Evolutionary conservation across 768 basidiomycete genomes (phyloP).

Genomic region (Dendrothele bispora): DNA sequence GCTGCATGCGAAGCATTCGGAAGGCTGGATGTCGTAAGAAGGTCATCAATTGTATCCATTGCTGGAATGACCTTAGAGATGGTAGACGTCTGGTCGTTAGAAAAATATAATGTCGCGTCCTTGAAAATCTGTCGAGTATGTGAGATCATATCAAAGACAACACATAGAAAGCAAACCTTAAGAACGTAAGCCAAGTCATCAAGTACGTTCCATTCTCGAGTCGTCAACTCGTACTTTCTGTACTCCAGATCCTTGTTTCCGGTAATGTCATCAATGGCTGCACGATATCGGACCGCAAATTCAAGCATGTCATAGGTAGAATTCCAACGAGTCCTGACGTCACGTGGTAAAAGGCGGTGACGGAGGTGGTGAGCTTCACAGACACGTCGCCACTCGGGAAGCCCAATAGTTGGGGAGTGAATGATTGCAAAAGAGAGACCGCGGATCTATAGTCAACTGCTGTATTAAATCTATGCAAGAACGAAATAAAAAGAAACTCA

Average conservation of each 20-base stretch:
- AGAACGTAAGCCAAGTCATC: neutral
- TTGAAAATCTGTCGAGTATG: constrained; percentile 17
- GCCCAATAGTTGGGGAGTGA: constrained; percentile 13
- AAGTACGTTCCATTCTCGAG: neutral
- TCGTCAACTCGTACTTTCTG: neutral
- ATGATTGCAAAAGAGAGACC: constrained; percentile 18
- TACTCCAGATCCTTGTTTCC: neutral
- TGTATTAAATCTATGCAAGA: neutral
- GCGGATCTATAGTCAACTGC: constrained; percentile 8
- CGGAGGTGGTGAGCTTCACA: neutral
- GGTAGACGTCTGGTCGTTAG: neutral
- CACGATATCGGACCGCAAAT: constrained; percentile 14
- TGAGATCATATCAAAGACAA: neutral
- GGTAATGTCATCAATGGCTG: constrained; percentile 10
- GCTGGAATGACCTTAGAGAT: neutral
- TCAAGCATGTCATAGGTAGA: constrained; percentile 13
- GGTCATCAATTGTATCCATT: neutral
- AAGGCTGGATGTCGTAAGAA: neutral
- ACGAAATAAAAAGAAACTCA: neutral
- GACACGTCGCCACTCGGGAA: constrained; percentile 13
- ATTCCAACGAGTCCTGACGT: too few relatives aligned
- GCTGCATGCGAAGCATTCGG: neutral
- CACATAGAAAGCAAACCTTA: neutral
- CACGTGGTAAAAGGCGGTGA: constrained; percentile 13
- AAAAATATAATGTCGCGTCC: constrained; percentile 15